A percentile compares a stretch with the other conserved stretches of the same genome.
Evolutionary conservation across 176 grass and related monocot genomes (phyloP).

Genomic region (Coix lacrymajobi): DNA sequence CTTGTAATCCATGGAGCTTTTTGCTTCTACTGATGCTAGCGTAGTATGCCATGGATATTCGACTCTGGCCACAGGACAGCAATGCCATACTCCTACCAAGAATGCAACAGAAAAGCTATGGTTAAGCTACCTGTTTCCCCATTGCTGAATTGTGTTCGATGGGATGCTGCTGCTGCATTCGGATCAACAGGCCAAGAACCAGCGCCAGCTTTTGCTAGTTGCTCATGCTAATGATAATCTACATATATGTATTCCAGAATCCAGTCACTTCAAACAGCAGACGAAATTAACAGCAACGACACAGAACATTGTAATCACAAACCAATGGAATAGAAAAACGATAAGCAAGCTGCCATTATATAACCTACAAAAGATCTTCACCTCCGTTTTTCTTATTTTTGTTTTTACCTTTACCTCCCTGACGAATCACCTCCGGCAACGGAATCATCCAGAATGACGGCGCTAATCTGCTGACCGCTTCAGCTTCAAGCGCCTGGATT

Average conservation of each 20-base stretch:
- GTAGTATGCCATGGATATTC: neutral
- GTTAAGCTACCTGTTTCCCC: neutral
- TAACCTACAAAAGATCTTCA: constrained; percentile 16
- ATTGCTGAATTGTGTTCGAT: neutral
- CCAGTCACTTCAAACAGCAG: neutral
- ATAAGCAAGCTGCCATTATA: neutral
- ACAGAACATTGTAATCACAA: constrained; percentile 8
- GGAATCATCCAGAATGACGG: neutral
- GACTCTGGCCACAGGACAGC: no score
- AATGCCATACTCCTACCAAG: neutral
- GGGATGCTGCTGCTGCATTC: neutral
- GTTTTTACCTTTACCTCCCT: neutral
- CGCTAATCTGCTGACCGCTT: neutral
- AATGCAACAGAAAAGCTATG: constrained; percentile 26
- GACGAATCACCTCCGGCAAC: constrained; percentile 10
- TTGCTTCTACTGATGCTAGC: neutral
- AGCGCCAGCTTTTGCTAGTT: neutral
- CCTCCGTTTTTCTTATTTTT: neutral
- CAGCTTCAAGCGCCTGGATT: constrained; percentile 39
- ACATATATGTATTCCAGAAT: neutral
- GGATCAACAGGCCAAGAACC: constrained; percentile 6
- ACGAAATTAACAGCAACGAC: constrained; percentile 1
- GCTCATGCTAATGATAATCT: neutral
- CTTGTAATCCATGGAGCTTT: neutral
- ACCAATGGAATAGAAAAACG: constrained; percentile 24